These are phyloP conservation scores for Sugiyamaella xylanicola DNA, from an alignment of 1,139 yeast genomes.

Conservation along the genomic window DNA sequence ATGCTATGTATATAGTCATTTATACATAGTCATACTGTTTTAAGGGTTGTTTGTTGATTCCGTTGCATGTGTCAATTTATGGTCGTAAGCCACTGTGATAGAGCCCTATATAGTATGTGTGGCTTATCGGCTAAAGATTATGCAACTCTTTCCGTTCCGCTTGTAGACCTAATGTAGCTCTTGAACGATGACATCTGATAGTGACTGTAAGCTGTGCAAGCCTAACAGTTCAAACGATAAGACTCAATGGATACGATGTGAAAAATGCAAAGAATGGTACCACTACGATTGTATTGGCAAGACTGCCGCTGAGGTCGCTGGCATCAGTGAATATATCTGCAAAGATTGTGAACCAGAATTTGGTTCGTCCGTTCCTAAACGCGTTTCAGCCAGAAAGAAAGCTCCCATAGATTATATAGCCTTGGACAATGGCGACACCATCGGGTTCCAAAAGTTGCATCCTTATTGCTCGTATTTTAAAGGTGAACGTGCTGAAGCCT, in stretches of 20 bases:
- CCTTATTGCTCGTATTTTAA: constrained; percentile 30
- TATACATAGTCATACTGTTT: no score
- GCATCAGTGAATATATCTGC: constrained; percentile 61
- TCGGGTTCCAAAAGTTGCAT: constrained; percentile 41
- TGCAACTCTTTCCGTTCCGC: no score
- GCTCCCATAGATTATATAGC: constrained; percentile 75
- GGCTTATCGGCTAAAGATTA: not conserved
- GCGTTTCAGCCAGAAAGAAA: constrained; percentile 60
- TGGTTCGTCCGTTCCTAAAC: constrained; percentile 57
- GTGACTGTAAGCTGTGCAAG: constrained; percentile 7
- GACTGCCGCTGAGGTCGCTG: constrained; percentile 44
- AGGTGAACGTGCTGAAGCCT: constrained; percentile 25
- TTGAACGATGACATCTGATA: not conserved
- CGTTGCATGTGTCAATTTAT: no score
- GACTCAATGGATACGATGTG: constrained; percentile 62
- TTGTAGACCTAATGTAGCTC: not conserved
- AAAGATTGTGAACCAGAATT: constrained; percentile 46
- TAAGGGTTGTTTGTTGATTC: no score
- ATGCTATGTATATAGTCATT: no score
- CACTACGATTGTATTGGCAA: constrained; percentile 57
- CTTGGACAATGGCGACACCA: constrained; percentile 69
- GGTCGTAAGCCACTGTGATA: no score
- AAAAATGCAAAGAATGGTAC: constrained; percentile 61
- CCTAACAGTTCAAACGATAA: constrained; percentile 3
- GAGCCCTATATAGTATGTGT: no score